Base-by-base conservation (phyloP, 805 yeast genomes). In the Saccharomycopsis microspora region DNA sequence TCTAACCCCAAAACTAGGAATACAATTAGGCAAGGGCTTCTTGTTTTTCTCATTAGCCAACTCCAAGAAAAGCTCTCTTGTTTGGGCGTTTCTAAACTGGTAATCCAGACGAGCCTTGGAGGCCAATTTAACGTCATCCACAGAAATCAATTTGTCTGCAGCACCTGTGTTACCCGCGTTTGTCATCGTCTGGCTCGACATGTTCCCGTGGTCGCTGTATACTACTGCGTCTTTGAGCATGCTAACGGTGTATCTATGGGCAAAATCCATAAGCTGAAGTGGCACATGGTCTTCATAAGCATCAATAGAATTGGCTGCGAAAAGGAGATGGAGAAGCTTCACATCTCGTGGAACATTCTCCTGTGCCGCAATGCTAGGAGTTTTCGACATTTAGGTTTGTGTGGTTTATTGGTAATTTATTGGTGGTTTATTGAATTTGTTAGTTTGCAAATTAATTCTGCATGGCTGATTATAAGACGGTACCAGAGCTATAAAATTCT, bases 241-340 rank as follows among this genome's bases (percentile, higher is more conserved):
- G 4, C 88, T 82, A 29, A 82, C 72, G 4, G 98, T 87, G 69
- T 93, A 93, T 53, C 82, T 65, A 64, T 85, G 82, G 9, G 98
- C 97, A 68, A 93, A 93, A 62, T 93, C 98, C 95, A 94, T 87
- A 49, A 93, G 70, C 62, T 93, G 97, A 29, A 94, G 64, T 0
- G 97, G 96, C 3, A 93, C 97, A 49, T 88, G 95, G 60, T 93
- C 97, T 62, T 93, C 96, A 64, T 90, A 93, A 51, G 83, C 78
- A 49, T 83, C 85, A 31, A 93, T 85, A 1, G 95, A 89, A 66
- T 90, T 95, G 0, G 97, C 84, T 10, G 97, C 97, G 58, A 93
- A 76, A 34, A 93, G 82, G 61, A 93, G 69, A 61, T 90, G 97
- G 42, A 93, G 68, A 52, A 94, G 73, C 51, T 97, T 74, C 40